Percentiles rank a stretch among this genome's conserved stretches.
Evolutionary conservation across 495 filamentous ascomycete species (phyloP).

Genomic region (Aspergillus asperescens): DNA sequence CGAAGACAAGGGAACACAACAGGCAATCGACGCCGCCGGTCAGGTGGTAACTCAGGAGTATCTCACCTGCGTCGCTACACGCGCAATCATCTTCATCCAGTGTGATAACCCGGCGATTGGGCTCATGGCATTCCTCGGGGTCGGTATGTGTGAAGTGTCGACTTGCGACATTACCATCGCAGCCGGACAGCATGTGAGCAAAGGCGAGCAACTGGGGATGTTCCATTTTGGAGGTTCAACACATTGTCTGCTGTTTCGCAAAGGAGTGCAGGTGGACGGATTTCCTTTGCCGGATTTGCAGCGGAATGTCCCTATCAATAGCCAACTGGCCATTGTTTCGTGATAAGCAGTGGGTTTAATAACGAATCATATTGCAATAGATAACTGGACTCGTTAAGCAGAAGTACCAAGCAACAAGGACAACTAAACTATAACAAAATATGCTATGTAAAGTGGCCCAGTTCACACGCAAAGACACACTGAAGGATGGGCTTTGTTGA

Average conservation of each 20-base stretch:
- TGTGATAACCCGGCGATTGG: constrained; percentile 59
- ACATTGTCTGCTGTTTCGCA: constrained; percentile 54
- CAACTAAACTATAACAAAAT: too few relatives aligned
- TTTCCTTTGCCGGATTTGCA: constrained; percentile 46
- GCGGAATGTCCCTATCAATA: constrained; percentile 55
- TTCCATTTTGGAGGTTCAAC: constrained; percentile 47
- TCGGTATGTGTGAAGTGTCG: constrained; percentile 66
- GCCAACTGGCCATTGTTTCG: constrained; percentile 42
- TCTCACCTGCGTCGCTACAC: constrained; percentile 48
- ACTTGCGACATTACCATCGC: constrained; percentile 60
- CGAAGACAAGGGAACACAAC: constrained; percentile 28
- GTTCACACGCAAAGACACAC: too few relatives aligned
- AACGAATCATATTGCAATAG: neutral
- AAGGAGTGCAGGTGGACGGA: constrained; percentile 24
- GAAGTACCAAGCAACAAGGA: too few relatives aligned
- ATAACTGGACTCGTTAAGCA: too few relatives aligned
- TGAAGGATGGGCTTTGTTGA: too few relatives aligned
- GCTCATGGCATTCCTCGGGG: constrained; percentile 55
- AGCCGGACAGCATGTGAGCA: constrained; percentile 51
- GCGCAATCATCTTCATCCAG: constrained; percentile 62
- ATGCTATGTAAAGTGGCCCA: too few relatives aligned
- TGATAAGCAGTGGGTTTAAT: neutral
- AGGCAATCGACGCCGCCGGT: constrained; percentile 45
- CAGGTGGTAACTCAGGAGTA: constrained; percentile 57
- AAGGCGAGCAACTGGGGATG: constrained; percentile 39